A percentile compares a stretch with the other conserved stretches of the same genome.
These are phyloP conservation scores for Phytophthora ramorum DNA, from an alignment of 352 stramenopile genomes.

Conservation along the genomic window DNA sequence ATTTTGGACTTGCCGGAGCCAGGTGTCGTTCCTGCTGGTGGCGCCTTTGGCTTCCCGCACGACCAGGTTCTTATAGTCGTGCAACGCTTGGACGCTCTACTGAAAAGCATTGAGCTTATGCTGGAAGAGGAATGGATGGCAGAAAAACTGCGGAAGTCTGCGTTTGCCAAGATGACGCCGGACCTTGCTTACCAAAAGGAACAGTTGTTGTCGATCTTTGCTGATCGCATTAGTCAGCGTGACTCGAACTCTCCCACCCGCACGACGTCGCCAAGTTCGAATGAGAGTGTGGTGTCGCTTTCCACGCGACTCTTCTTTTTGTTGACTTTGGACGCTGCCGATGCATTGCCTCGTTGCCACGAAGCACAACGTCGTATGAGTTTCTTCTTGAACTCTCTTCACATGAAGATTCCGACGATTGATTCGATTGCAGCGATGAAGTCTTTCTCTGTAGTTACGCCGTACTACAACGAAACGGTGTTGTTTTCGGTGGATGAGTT, in stretches of 20 bases:
- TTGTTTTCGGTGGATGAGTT: slow-evolving; percentile 87
- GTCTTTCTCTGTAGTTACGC: slow-evolving; percentile 89
- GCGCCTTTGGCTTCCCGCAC: slow-evolving; percentile 66
- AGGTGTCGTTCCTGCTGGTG: slow-evolving; percentile 59
- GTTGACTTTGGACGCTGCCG: slow-evolving; percentile 83
- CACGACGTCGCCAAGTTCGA: slow-evolving; percentile 67
- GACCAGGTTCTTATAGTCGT: slow-evolving; percentile 83
- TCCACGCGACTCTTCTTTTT: slow-evolving; percentile 86
- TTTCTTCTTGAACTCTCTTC: slow-evolving; percentile 90
- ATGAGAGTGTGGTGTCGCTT: slow-evolving; percentile 81
- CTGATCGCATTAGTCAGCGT: slow-evolving; percentile 67
- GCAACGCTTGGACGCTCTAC: slow-evolving; percentile 73
- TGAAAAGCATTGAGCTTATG: slow-evolving; percentile 89
- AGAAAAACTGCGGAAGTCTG: slow-evolving; percentile 78
- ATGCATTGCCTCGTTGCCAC: slow-evolving; percentile 83
- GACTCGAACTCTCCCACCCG: slow-evolving; percentile 53
- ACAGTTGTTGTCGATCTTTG: slow-evolving; percentile 79
- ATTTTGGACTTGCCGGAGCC: slow-evolving; percentile 87
- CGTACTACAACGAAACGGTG: slow-evolving; percentile 91
- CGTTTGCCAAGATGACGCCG: slow-evolving; percentile 78
- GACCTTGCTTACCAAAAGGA: slow-evolving; percentile 84
- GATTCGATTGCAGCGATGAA: slow-evolving; percentile 87
- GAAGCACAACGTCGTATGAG: slow-evolving; percentile 90
- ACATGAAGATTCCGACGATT: slow-evolving; percentile 89
- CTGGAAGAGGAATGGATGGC: slow-evolving; percentile 90